Base-by-base conservation (phyloP, 2,329 filamentous ascomycete species). In the Emericellopsis cladophorae region DNA sequence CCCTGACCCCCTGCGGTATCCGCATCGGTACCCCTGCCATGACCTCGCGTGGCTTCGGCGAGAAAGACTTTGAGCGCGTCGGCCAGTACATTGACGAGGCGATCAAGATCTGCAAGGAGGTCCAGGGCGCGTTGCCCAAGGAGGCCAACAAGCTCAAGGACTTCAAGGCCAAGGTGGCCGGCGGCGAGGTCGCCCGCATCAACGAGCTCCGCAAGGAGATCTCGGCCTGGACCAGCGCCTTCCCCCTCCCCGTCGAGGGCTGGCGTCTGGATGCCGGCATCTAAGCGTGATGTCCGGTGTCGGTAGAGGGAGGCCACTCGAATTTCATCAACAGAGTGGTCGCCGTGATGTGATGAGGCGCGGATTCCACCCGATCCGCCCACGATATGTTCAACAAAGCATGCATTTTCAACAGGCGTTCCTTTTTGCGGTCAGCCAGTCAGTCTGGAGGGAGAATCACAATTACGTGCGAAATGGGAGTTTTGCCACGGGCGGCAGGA, bases 121-220 rank as follows among this genome's bases (percentile, higher is more conserved):
- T 94, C 54, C 92, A 96, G 72, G 72, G 60, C 44, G 69, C 74
- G 48, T 77, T 96, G 21, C 90, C 92, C 62, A 95, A 95, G 79
- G 84, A 92, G 66, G 87, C 86, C 57, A 98, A 96, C 80, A 95
- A 93, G 80, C 85, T 94, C 64, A 96, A 96, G 81, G 92, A 98
- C 74, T 96, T 98, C 83, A 93, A 90, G 76, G 80, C 79, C 60
- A 90, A 87, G 76, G 86, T 95, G 46, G 77, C 84, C 44, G 68
- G 73, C 51, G 89, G 87, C 48, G 76, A 82, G 57, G 73, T 94
- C 38, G 65, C 76, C 46, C 84, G 89, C 71, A 90, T 98, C 67
- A 80, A 84, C 61, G 76, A 74, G 51, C 74, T 95, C 60, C 84
- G 81, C 71, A 83, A 87, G 70, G 90, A 96, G 75, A 88, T 98